Conservation (phyloP, 257 asterid species). For the Cynanchum wilfordii region DNA sequence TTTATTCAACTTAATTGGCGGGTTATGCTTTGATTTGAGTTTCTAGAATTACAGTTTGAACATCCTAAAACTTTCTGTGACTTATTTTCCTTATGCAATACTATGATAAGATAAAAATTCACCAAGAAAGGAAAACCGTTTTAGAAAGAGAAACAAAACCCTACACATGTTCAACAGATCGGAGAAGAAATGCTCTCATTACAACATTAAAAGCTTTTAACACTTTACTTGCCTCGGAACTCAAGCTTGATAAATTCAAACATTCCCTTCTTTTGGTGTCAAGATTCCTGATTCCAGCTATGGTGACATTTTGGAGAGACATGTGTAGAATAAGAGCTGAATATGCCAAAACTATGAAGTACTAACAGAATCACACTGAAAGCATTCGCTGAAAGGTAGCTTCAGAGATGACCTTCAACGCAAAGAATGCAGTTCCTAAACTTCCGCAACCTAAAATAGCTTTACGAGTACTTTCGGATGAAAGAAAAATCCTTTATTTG, state of each 20-base stretch:
- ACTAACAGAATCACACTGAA: slow-evolving; percentile 42
- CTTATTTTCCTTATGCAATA: background rate
- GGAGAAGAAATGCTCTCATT: background rate
- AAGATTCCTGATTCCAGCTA: slow-evolving; percentile 24
- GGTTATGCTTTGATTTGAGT: background rate
- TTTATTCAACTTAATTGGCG: background rate
- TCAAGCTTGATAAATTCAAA: slow-evolving; percentile 15
- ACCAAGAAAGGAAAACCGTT: background rate
- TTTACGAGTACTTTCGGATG: slow-evolving; percentile 53
- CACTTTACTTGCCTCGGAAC: slow-evolving; percentile 53
- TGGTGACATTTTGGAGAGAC: slow-evolving; percentile 48
- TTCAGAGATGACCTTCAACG: slow-evolving; percentile 73
- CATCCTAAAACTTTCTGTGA: background rate
- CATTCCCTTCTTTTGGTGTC: slow-evolving; percentile 9
- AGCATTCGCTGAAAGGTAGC: slow-evolving; percentile 64
- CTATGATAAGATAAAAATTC: background rate
- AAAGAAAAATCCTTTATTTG: slow-evolving; percentile 81
- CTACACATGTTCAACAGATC: background rate
- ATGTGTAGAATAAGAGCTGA: slow-evolving; percentile 60
- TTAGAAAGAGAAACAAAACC: background rate
- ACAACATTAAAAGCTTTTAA: background rate
- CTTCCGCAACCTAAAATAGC: slow-evolving; percentile 42
- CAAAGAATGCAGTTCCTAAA: slow-evolving; percentile 42
- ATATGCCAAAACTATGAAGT: slow-evolving; percentile 57
- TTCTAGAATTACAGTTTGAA: background rate